Evolutionary conservation across 306 rosid species (phyloP), one percentile per base, ranked within the genome.

Genomic region (Begonia masoniana): DNA sequence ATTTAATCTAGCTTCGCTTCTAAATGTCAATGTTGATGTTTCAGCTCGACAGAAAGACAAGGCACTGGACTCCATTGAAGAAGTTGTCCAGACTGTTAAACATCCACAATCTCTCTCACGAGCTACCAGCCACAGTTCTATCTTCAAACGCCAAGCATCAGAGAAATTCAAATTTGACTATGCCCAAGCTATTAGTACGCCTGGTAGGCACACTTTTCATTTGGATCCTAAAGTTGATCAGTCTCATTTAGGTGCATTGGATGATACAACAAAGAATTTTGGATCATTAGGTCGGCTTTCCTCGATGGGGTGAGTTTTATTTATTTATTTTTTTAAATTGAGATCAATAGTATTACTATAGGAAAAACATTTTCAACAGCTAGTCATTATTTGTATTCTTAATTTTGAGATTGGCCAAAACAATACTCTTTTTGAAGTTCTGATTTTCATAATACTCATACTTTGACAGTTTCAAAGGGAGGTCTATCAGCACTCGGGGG

Each of bases 21-120:
- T 76, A 47, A 80, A 63, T 49, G 43, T 76, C 41, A 24, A 31
- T 4, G 59, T 72, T 76, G 57, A 56, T 70, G 62, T 71, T 54
- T 67, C 71, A 91, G 99, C 92, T 81, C 94, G 99, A 66, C 99
- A 91, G 68, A 86, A 81, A 86, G 99, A 83, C 59, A 66, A 58
- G 47, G 99, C 99, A 39, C 13, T 77, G 62, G 94, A 65, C 55
- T 91, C 96, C 51, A 77, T 91, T 36, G 67, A 75, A 1, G 99
- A 91, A 82, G 99, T 91, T 58, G 79, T 91, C 56, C 96, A 91
- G 66, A 86, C 92, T 12, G 75, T 91, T 26, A 86, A 68, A 67
- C 78, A 73, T 63, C 87, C 86, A 5, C 73, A 55, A 70, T 78
- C 96, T 41, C 74, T 43, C 56, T 48, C 10, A 24, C 76, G 19